Evolutionary conservation across 2,329 filamentous ascomycete genomes (phyloP), one percentile per base, ranked within the genome.

Genomic region (Colletotrichum lindemuthianum): DNA sequence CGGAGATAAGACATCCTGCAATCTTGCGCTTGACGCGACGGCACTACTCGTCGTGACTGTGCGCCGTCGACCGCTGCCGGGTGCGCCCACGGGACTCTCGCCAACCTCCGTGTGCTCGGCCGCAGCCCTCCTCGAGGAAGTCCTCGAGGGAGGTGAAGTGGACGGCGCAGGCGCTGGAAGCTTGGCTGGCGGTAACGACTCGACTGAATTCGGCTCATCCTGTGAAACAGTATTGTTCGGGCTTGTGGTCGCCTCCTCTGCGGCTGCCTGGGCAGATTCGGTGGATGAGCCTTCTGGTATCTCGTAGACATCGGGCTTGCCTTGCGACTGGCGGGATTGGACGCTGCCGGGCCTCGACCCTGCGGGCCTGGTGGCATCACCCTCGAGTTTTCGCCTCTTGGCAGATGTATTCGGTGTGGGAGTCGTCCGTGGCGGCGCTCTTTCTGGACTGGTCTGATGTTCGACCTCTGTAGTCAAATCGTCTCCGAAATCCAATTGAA

Each of bases 61-160:
- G 33, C 80, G 78, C 52, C 84, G 75, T 8, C 79, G 80, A 1
- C 85, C 86, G 67, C 84, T 88, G 2, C 86, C 86, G 1, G 86
- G 86, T 12, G 84, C 85, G 67, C 84, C 73, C 8, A 69, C 74
- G 0, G 87, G 86, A 60, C 85, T 87, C 69, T 88, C 85, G 40
- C 75, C 77, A 12, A 86, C 78, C 70, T 84, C 82, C 51, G 84
- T 80, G 13, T 70, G 67, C 12, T 68, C 45, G 10, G 51, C 16
- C 9, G 60, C 44, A 10, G 41, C 43, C 36, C 44, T 51, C 40
- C 60, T 57, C 12, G 44, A 50, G 16, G 59, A 39, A 3, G 58
- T 51, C 40, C 60, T 57, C 12, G 44, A 50, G 16, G 59, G 43
- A 3, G 58, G 56, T 13, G 65, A 67, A 12, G 56, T 49, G 13